phyloP scores from a whole-genome alignment of 306 rosid genomes.

The Alnus rubra region DNA sequence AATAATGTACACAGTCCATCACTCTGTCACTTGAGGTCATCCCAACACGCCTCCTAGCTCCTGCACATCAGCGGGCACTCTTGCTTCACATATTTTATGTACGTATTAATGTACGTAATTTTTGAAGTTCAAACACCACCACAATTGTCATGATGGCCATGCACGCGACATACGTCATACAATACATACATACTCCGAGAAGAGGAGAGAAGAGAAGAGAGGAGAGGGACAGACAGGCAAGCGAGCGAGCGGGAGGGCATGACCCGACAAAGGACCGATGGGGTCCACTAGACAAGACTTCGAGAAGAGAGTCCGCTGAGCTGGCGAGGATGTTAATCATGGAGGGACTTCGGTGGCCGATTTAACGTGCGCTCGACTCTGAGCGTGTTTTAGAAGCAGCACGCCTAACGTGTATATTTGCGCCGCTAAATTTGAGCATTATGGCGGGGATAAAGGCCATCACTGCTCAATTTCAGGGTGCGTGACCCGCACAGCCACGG shows the following conservation, averaged over 20 bases:
- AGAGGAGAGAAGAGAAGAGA: too few species aligned
- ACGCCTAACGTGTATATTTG: background rate
- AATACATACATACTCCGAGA: too few species aligned
- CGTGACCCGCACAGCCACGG: background rate
- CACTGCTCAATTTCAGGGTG: background rate
- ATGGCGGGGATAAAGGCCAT: too few species aligned
- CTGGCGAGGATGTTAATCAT: slow-evolving; percentile 7
- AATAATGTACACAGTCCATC: too few species aligned
- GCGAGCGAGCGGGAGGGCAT: slow-evolving; percentile 6
- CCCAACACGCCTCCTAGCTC: too few species aligned
- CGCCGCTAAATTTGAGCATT: background rate
- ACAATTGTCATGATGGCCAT: too few species aligned
- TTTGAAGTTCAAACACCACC: too few species aligned
- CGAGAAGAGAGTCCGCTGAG: slow-evolving; percentile 7
- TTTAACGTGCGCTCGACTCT: slow-evolving; percentile 29
- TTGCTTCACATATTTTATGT: too few species aligned
- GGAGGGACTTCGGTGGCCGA: slow-evolving; percentile 18
- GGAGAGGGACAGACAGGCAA: background rate
- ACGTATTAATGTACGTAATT: too few species aligned
- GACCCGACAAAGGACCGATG: slow-evolving; percentile 30
- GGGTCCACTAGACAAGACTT: slow-evolving; percentile 34
- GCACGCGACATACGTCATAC: too few species aligned
- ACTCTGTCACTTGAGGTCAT: too few species aligned
- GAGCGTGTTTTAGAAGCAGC: background rate
- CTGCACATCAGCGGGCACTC: too few species aligned